phyloP scores from a whole-genome alignment of 352 stramenopile species.

The Pythium grandisporangium region DNA sequence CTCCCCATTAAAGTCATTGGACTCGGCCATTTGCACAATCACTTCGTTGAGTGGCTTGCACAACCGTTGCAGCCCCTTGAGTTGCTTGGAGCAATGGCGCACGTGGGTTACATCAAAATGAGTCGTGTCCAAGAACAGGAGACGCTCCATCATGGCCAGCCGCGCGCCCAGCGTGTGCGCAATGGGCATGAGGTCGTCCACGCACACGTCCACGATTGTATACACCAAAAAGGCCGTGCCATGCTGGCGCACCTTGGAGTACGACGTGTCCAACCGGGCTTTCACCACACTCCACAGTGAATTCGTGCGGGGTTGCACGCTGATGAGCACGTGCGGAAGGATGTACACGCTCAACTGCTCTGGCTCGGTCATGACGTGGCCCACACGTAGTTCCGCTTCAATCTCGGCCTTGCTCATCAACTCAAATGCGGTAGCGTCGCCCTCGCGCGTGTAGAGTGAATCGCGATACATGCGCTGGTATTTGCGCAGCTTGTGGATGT shows the following conservation, averaged over 20 bases:
- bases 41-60: constrained; percentile 71
- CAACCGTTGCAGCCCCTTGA: constrained; percentile 65
- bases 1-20: constrained; percentile 59
- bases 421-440: constrained; percentile 42
- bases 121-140: constrained; percentile 42
- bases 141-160: constrained; percentile 54
- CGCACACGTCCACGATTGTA: constrained; percentile 74
- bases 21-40: constrained; percentile 57
- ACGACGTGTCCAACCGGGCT: constrained; percentile 54
- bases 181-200: constrained; percentile 75
- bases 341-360: constrained; percentile 76
- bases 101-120: constrained; percentile 54
- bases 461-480: constrained; percentile 71
- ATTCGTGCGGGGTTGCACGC: constrained; percentile 43
- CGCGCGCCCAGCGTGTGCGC: constrained; percentile 65
- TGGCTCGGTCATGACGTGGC: constrained; percentile 56
- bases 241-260: constrained; percentile 79
- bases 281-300: constrained; percentile 54
- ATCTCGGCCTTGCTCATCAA: constrained; percentile 58
- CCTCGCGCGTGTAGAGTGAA: constrained; percentile 50
- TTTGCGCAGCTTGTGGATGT: constrained; percentile 37
- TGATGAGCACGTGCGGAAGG: constrained; percentile 65
- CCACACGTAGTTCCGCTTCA: constrained; percentile 42
- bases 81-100: constrained; percentile 48
- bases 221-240: constrained; percentile 63